A percentile compares a stretch with the other conserved stretches of the same genome.
These are phyloP conservation scores for Nemania serpens DNA, from an alignment of 2,329 filamentous ascomycete genomes.

Conservation along the genomic window DNA sequence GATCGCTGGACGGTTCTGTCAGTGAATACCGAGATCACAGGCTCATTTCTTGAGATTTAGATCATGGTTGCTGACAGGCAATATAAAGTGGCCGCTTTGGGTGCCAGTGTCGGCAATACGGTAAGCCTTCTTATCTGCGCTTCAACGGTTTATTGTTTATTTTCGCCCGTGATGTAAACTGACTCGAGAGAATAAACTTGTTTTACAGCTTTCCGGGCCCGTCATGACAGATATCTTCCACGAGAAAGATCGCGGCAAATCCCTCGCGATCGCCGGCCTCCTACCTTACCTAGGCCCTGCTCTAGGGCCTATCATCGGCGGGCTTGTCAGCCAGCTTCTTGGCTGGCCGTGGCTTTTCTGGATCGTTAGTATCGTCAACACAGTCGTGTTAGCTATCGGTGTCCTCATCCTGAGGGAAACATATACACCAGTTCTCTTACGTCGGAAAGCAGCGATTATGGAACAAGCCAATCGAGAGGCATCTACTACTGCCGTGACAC, in stretches of 20 bases:
- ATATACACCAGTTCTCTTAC: conserved; percentile 66
- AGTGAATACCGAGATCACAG: neutral
- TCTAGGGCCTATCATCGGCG: conserved; percentile 69
- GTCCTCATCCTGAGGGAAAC: conserved; percentile 64
- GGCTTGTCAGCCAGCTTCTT: conserved; percentile 64
- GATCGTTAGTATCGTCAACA: conserved; percentile 63
- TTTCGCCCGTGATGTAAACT: neutral
- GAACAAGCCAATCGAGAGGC: conserved; percentile 16
- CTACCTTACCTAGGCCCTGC: conserved; percentile 61
- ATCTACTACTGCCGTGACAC: conserved; percentile 45
- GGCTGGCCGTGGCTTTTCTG: conserved; percentile 75
- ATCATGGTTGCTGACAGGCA: neutral
- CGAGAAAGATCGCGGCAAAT: conserved; percentile 44
- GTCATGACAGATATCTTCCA: conserved; percentile 46
- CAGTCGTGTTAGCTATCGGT: conserved; percentile 57
- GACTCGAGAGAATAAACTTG: neutral
- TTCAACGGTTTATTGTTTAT: neutral
- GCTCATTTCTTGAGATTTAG: neutral
- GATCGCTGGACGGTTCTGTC: conserved; percentile 39
- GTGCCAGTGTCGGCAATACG: conserved; percentile 32
- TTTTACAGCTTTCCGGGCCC: conserved; percentile 40
- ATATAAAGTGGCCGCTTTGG: conserved; percentile 32
- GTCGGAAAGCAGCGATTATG: conserved; percentile 56
- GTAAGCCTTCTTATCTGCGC: conserved; percentile 26
- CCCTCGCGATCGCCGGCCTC: conserved; percentile 42